Base-by-base conservation (phyloP, 2,329 filamentous ascomycete genomes). In the Fusarium sp. region DNA sequence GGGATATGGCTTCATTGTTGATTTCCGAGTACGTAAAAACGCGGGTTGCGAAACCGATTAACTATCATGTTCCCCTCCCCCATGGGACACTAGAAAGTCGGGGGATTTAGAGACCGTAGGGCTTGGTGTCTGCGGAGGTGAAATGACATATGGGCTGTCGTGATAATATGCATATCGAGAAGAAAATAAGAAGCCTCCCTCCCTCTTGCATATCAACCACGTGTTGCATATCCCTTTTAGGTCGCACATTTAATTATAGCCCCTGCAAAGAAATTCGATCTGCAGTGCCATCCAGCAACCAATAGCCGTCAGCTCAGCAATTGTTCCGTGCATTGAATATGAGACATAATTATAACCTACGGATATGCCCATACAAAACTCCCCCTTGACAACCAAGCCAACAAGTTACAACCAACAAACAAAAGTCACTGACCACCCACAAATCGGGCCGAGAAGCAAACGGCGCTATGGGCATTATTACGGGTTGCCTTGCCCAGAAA, bases 11-110 rank as follows among this genome's bases (percentile, higher is more conserved):
- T n/a, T 37, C 35, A 22, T 39, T 15, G 25, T 47, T n/a, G 35
- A 25, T 20, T 56, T 59, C 47, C 39, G n/a, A 33, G 41, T 56
- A 59, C 56, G 56, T 59, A 59, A 59, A 41, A 32, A 30, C 27
- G 27, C 27, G 27, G 39, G 45, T 25, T 53, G 37, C 9, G 9
- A 25, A 25, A 33, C 35, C 33, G 32, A 59, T 56, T 47, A 51
- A 27, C 20, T 30, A 37, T 13, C 27, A 13, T 30, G 9, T 35
- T 59, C 50, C 54, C 54, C 47, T 56, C 48, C 54, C 54, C 54
- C 54, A 7, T 54, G 52, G 52, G 52, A 51, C 45, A 51, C 55
- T 54, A 37, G 39, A 37, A 17, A n/a, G 48, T 45, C 37, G 33
- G 22, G 50, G 20, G 13, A 33, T 25, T 45, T 32, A 55, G 20